Base-by-base conservation (phyloP, 73 alveolate genomes). In the Diophrys sp. region DNA sequence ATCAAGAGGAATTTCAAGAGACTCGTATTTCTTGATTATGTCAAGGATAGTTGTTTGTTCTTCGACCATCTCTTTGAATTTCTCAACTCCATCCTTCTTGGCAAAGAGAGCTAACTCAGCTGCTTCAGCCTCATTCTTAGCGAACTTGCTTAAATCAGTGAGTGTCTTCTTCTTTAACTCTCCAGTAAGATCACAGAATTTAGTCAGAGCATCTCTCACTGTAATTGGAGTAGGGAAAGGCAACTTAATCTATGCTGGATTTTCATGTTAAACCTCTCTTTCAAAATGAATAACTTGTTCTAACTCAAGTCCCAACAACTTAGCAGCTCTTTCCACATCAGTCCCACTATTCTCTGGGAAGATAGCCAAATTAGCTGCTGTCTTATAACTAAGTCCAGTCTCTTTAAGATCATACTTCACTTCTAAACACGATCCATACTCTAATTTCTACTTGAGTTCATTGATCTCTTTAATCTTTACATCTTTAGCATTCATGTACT, bases 161-260 rank as follows among this genome's bases (percentile, higher is more conserved):
- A 95, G 75, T 5, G 91, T 84, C 44, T 80, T 90, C 77, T 95
- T 90, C 85, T 75, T 87, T 56, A 95, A 54, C 33, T 79, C 80
- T 5, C 99, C 97, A 31, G 82, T 81, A 70, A 95, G 82, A 85
- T 95, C 99, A 32, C 90, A 66, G 75, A 84, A 90, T 31, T 85
- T 77, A 1, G 72, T 69, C 44, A 95, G 79, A 25, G 94, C 95
- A 1, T 88, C 94, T 85, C 79, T 70, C 0, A 93, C 84, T 18
- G 94, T 90, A 29, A 79, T 77, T 25, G 97, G 97, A 54, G 94
- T 87, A 8, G 98, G 98, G 78, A 95, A 82, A 1, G 99, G 97
- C 31, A 90, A 73, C 81, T 95, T 95, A 53, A 30, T 57, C 74
- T 23, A 69, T 70, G 71, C 54, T 0, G 73, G 28, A 55, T 56